Evolutionary conservation across 805 yeast species (phyloP), one percentile per base, ranked within the genome.

Genomic region (Hanseniaspora pseudoguilliermondii): DNA sequence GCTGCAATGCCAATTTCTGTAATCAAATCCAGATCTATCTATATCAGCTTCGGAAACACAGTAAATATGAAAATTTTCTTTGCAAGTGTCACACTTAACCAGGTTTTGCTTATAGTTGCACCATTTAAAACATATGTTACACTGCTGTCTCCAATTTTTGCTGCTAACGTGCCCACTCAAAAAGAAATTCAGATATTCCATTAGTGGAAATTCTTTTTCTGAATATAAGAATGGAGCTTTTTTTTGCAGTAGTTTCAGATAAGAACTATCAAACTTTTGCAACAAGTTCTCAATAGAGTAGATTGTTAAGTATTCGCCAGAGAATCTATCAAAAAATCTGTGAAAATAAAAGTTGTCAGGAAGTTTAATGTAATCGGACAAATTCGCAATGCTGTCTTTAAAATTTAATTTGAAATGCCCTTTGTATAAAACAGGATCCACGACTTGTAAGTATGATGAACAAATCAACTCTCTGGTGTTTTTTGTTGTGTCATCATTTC

Each of bases 71-170:
- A 81, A 87, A 57, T 73, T 73, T 18, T 76, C 74, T 13, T 74
- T 73, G 66, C 97, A 90, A 52, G 76, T 83, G n/a, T 85, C 84
- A 69, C 97, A 90, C 59, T 75, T 77, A 7, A 90, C 81, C 1
- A 90, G 80, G 61, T 86, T 93, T 16, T 76, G 71, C 20, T 51
- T 44, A 0, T 82, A 69, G 2, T 82, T 75, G 60, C 95, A 84
- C 96, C 97, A 88, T 64, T 84, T 86, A n/a, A 74, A 76, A 70
- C 97, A 88, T 44, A 77, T 74, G 38, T 77, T 81, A 68, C 97
- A 90, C 52, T 63, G 59, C 25, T 75, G 57, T 57, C 64, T 64
- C 69, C 69, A 66, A 7, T 51, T 44, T 40, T 39, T 39, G 18
- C 47, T 48, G n/a, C 16, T 21, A 9, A 50, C 55, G 10, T 48